Evolutionary conservation across 2,329 filamentous ascomycete species (phyloP), one percentile per base, ranked within the genome.

Genomic region (Emydomyces testavorans): DNA sequence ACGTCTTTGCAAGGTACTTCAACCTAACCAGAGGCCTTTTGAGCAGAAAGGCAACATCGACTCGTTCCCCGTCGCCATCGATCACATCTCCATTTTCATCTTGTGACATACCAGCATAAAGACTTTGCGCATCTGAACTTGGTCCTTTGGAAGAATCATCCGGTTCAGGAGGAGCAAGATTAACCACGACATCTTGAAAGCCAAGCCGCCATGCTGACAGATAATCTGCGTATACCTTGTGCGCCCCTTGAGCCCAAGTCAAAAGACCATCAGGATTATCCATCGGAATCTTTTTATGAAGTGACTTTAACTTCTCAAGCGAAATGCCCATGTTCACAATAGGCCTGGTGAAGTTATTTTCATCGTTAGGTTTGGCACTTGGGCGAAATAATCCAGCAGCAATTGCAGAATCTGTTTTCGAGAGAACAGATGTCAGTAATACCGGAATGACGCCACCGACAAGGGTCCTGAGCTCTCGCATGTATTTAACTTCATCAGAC

Each of bases 401-500:
- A 40, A 79, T 72, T 11, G 76, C 75, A 5, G 77, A 76, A 53
- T 80, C 77, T 1, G 79, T 79, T 51, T 84, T 80, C 7, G 80
- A 83, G 10, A 95, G 75, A 6, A 94, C 85, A 54, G 88, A 86
- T 7, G 82, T 86, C 44, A 98, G 70, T 1, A 98, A 75, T 1
- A 96, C 90, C 0, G 92, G 92, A 48, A 98, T 85, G 18, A 98
- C 90, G 48, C 92, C 92, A 57, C 94, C 89, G 6, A 96, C 89
- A 26, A 98, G 69, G 0, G 92, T 95, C 60, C 88, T 87, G 26
- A 98, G 74, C 65, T 98, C 92, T 47, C 89, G 78, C 66, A 83
- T 82, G 61, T 96, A 98, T 56, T 92, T 83, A 37, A 77, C 71
- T 65, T 98, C 92, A 57, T 96, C 92, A 4, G 83, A 77, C 8